Percentiles rank a stretch among this genome's conserved stretches.
These are phyloP conservation scores for Penicillium canescens DNA, from an alignment of 495 filamentous ascomycete species.

Conservation along the genomic window DNA sequence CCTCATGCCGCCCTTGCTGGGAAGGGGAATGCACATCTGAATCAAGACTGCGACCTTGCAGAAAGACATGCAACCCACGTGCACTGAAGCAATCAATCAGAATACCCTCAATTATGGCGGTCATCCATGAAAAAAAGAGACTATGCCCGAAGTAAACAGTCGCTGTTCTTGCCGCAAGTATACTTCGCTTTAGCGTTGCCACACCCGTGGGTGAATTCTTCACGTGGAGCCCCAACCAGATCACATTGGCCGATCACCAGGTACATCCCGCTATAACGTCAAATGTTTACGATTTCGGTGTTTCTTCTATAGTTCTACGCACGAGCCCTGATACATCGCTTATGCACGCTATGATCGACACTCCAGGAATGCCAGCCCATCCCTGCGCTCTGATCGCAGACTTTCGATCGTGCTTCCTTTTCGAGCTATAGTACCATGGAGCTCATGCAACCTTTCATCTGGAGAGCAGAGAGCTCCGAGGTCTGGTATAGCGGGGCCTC, in stretches of 20 bases:
- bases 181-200: background rate
- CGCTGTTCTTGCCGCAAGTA: conserved; percentile 2
- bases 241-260: conserved; percentile 5
- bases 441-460: background rate
- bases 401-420: background rate
- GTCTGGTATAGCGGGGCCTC: background rate
- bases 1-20: conserved; percentile 4
- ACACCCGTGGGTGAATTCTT: background rate
- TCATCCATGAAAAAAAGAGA: background rate
- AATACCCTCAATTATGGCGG: background rate
- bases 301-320: background rate
- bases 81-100: background rate
- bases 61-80: conserved; percentile 6
- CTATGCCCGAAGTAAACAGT: background rate
- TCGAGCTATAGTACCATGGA: background rate
- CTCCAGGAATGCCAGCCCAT: background rate
- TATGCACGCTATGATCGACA: no score
- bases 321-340: background rate
- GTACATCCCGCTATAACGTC: background rate
- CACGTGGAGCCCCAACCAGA: conserved; percentile 4
- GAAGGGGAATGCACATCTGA: background rate
- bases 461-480: no score
- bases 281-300: background rate
- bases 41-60: conserved; percentile 7
- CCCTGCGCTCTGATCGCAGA: background rate